These are phyloP conservation scores for Taphrina pruni DNA, from an alignment of 1,139 yeast genomes.

Conservation along the genomic window DNA sequence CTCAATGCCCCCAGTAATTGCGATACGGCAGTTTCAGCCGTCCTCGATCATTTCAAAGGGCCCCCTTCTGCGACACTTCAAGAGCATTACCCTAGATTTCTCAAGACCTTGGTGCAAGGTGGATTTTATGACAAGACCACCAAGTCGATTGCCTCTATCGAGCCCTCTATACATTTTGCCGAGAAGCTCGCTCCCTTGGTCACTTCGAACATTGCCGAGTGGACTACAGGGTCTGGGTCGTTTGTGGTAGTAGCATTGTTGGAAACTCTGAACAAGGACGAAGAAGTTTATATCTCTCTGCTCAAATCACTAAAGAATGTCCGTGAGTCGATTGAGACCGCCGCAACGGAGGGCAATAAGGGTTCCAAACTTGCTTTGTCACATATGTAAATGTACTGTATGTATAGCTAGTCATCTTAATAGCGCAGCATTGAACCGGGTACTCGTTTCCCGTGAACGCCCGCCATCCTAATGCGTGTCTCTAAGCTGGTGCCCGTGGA, in stretches of 20 bases:
- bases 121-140: slow-evolving; percentile 74
- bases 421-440: background rate
- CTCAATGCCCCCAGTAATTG: slow-evolving; percentile 61
- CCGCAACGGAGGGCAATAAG: slow-evolving; percentile 31
- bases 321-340: slow-evolving; percentile 13
- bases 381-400: background rate
- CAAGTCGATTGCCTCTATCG: slow-evolving; percentile 60
- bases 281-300: slow-evolving; percentile 51
- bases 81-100: slow-evolving; percentile 76
- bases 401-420: too few relatives aligned
- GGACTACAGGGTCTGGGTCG: slow-evolving; percentile 79
- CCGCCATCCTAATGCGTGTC: too few relatives aligned
- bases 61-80: slow-evolving; percentile 55
- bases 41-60: slow-evolving; percentile 68
- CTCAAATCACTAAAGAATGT: background rate
- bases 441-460: too few relatives aligned
- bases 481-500: too few relatives aligned
- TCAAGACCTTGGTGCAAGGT: slow-evolving; percentile 75
- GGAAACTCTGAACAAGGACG: slow-evolving; percentile 52
- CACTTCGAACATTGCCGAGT: slow-evolving; percentile 59
- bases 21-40: slow-evolving; percentile 59
- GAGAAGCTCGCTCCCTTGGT: slow-evolving; percentile 59
- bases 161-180: slow-evolving; percentile 66
- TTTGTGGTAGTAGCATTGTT: slow-evolving; percentile 69
- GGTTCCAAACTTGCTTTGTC: slow-evolving; percentile 21